Conservation (phyloP, 495 filamentous ascomycete genomes). For the Talaromyces thailandensis region DNA sequence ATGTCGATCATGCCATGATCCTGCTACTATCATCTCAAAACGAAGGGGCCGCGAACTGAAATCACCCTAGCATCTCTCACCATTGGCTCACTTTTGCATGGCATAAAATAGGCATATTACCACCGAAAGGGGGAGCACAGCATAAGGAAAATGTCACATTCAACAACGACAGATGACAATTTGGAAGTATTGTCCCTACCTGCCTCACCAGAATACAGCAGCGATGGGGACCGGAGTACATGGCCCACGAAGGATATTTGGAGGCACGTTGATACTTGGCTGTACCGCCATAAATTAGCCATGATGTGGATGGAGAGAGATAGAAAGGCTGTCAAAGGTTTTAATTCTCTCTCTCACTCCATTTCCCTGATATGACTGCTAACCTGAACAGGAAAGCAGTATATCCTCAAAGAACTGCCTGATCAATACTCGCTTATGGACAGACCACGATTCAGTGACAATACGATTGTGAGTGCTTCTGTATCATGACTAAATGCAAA, state of each 20-base stretch:
- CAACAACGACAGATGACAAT: conserved; percentile 3
- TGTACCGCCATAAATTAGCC: conserved; percentile 25
- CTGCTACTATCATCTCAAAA: background rate
- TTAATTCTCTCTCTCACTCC: background rate
- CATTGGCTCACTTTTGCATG: background rate
- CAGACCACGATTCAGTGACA: conserved; percentile 20
- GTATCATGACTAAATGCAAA: background rate
- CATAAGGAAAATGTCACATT: background rate
- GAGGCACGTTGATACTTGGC: conserved; percentile 11
- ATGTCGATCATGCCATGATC: background rate
- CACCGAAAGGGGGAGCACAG: background rate
- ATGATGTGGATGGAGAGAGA: conserved; percentile 27
- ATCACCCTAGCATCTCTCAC: background rate
- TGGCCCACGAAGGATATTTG: conserved; percentile 25
- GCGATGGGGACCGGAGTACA: conserved; percentile 21
- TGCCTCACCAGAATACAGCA: conserved; percentile 16
- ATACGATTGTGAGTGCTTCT: conserved; percentile 19
- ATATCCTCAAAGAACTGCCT: conserved; percentile 45
- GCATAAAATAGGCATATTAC: background rate
- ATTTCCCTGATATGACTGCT: background rate
- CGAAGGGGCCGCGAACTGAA: background rate
- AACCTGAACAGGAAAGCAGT: conserved; percentile 27
- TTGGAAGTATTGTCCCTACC: conserved; percentile 21
- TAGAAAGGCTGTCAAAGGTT: conserved; percentile 24
- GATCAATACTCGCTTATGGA: conserved; percentile 44